Evolutionary conservation across 2,329 filamentous ascomycete genomes (phyloP), one percentile per base, ranked within the genome.

Genomic region (Leptographium galeiforme): DNA sequence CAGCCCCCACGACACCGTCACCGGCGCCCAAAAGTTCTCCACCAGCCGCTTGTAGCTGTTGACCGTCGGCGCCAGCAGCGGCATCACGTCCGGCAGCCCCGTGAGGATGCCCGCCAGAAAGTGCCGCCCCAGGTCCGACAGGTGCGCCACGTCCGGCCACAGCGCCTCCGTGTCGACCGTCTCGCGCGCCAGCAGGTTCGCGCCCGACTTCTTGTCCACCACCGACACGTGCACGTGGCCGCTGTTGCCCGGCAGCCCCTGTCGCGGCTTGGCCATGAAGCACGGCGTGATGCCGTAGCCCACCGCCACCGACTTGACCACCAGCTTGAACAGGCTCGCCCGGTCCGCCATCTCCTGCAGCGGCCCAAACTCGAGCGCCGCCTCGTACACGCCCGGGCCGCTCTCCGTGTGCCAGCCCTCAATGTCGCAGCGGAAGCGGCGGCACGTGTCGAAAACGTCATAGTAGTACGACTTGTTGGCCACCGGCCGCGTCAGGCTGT

Each of bases 11-110:
- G 89, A 95, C 0, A 97, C 93, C 0, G 91, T 96, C 7, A 98
- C 93, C 0, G 93, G 93, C 0, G 93, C 93, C 93, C 93, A 98
- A 70, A 96, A 97, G 71, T 97, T 97, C 73, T 98, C 93, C 2
- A 98, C 93, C 0, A 98, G 78, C 4, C 93, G 84, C 72, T 98
- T 98, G 76, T 98, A 98, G 57, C 88, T 95, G 76, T 98, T 98
- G 64, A 98, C 80, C 1, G 89, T 98, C 0, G 93, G 93, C 1
- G 91, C 93, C 13, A 98, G 75, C 55, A 97, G 75, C 1, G 93
- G 93, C 93, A 98, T 98, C 60, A 97, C 81, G 63, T 96, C 89
- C 2, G 93, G 89, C 5, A 98, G 77, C 14, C 91, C 93, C 30
- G 88, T 84, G 0, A 98, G 76, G 2, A 98, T 69, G 8, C 93